Evolutionary conservation across 2,329 filamentous ascomycete genomes (phyloP).

Genomic region (Ploettnerulaceae sp.): DNA sequence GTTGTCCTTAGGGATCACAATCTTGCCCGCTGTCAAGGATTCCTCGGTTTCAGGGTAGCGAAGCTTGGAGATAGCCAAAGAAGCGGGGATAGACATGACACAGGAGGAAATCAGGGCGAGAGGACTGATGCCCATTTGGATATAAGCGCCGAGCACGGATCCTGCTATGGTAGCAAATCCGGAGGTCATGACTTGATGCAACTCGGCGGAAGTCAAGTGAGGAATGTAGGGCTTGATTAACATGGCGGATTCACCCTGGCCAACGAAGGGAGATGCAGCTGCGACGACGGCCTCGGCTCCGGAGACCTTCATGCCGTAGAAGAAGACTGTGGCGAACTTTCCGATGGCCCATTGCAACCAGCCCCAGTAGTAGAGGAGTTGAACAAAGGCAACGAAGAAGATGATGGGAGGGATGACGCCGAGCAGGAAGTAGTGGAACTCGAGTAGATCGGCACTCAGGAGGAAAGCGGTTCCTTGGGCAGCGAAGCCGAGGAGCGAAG

Average conservation of each 20-base stretch:
- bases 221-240: slow-evolving; percentile 82
- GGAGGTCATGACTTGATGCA: slow-evolving; percentile 90
- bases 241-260: slow-evolving; percentile 91
- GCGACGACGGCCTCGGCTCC: slow-evolving; percentile 92
- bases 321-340: slow-evolving; percentile 88
- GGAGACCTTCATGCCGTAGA: slow-evolving; percentile 81
- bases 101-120: slow-evolving; percentile 86
- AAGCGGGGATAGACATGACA: slow-evolving; percentile 93
- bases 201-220: slow-evolving; percentile 78
- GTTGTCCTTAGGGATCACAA: slow-evolving; percentile 68
- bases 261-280: slow-evolving; percentile 88
- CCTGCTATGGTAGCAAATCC: slow-evolving; percentile 92
- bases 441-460: slow-evolving; percentile 43
- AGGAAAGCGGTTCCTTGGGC: slow-evolving; percentile 69
- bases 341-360: slow-evolving; percentile 83
- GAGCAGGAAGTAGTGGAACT: slow-evolving; percentile 64
- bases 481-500: slow-evolving; percentile 71
- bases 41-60: slow-evolving; percentile 86
- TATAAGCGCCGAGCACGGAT: slow-evolving; percentile 81
- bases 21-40: slow-evolving; percentile 74
- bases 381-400: slow-evolving; percentile 92
- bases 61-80: slow-evolving; percentile 82
- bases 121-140: slow-evolving; percentile 74
- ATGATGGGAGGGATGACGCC: slow-evolving; percentile 85
- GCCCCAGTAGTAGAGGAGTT: slow-evolving; percentile 76